Evolutionary conservation across 192 early-diverging fungal species (phyloP), one percentile per base, ranked within the genome.

Genomic region (Backusella luteola): DNA sequence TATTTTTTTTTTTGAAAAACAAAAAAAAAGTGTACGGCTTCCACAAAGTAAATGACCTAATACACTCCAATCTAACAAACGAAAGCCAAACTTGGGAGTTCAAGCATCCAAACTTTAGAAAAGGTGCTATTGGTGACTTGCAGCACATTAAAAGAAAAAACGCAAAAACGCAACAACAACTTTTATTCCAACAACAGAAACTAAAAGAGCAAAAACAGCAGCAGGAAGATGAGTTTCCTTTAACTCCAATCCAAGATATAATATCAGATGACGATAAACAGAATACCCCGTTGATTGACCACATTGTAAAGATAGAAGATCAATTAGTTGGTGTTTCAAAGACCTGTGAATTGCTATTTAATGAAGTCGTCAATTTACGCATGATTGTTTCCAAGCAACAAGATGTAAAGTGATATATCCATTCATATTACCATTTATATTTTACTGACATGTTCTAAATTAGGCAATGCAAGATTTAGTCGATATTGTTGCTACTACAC

Each of bases 81-180:
- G 89, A 90, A 76, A 87, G 74, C 42, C 91, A 96, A 84, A 90
- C 93, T 7, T 95, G 95, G 94, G 94, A 96, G 75, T 96, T 96
- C 76, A 90, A 91, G 77, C 95, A 96, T 76, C 93, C 93, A 1
- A 85, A 90, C 42, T 96, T 96, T 73, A 92, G 91, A 78, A 87
- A 90, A 78, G 92, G 92, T 17, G 78, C 77, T 2, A 79, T 84
- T 63, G 34, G 78, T 41, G 83, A 76, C 70, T 71, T 89, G 78
- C 80, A 87, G 77, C 80, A 84, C 23, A 84, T 84, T 36, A 84
- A 77, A 73, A 41, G 82, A 67, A 84, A 80, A 67, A 80, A 66
- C 76, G 85, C 77, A 6, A 81, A 74, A 74, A 44, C 69, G 5
- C 70, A 71, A 49, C 39, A 42, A 34, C 44, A 44, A 29, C 39